Percentiles rank a stretch among this genome's conserved stretches.
Evolutionary conservation across 805 yeast genomes (phyloP).

Genomic region (Candida ascalaphidarum): DNA sequence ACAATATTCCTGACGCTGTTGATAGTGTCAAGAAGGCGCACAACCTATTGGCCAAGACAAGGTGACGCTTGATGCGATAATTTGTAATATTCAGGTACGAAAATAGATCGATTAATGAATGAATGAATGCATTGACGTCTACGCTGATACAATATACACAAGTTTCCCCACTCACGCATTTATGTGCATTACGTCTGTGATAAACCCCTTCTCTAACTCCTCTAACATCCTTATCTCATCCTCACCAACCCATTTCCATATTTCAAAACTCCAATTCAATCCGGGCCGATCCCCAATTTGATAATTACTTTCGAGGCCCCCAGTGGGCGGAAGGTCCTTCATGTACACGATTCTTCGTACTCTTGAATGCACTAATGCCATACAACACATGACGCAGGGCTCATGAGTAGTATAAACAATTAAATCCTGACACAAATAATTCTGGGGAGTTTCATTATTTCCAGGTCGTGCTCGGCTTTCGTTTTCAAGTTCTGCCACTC

Average conservation of each 20-base stretch:
- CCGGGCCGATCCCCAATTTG: constrained; percentile 68
- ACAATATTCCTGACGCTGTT: no score
- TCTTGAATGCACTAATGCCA: constrained; percentile 93
- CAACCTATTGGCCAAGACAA: constrained; percentile 9
- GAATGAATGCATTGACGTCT: constrained; percentile 1
- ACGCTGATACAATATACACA: no score
- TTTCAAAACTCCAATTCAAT: constrained; percentile 83
- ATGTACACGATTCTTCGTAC: constrained; percentile 61
- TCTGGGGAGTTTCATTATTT: constrained; percentile 6
- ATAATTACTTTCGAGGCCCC: constrained; percentile 56
- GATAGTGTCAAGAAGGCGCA: constrained; percentile 7
- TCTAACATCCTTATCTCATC: constrained; percentile 12
- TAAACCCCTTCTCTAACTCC: no score
- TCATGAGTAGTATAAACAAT: constrained; percentile 88
- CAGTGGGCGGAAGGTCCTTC: constrained; percentile 26
- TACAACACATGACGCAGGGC: constrained; percentile 93
- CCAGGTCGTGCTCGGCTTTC: constrained; percentile 1
- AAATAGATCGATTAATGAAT: constrained; percentile 1
- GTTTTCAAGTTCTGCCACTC: constrained; percentile 48
- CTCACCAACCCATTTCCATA: constrained; percentile 59
- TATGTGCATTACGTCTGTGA: no score
- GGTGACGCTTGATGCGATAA: constrained; percentile 4
- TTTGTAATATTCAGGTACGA: no score
- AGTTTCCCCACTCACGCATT: no score
- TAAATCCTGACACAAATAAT: constrained; percentile 67